A percentile compares a stretch with the other conserved stretches of the same genome.
Evolutionary conservation across 2,329 filamentous ascomycete species (phyloP).

Genomic region (Escovopsis weberi): DNA sequence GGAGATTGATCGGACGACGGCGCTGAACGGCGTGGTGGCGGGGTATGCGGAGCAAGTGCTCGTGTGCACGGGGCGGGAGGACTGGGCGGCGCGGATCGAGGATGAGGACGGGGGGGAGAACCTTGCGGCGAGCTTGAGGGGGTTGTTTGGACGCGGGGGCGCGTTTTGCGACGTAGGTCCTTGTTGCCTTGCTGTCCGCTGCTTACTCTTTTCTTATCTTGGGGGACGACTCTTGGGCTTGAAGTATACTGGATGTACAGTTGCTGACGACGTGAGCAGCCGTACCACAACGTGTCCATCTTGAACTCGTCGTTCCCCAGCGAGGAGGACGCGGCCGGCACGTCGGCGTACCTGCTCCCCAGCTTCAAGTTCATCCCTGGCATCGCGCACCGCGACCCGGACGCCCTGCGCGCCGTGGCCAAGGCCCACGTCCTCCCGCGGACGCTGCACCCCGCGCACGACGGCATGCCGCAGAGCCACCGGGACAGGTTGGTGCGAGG

Average conservation of each 20-base stretch:
- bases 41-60: conserved; percentile 71
- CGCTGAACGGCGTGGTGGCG: conserved; percentile 63
- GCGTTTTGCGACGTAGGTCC: conserved; percentile 48
- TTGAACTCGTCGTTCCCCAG: conserved; percentile 63
- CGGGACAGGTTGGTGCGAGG: conserved; percentile 36
- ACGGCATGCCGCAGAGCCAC: conserved; percentile 42
- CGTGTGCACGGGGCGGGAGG: conserved; percentile 62
- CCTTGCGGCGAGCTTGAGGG: conserved; percentile 57
- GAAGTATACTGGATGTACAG: too few relatives aligned
- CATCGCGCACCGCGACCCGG: conserved; percentile 47
- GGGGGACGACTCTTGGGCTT: too few relatives aligned
- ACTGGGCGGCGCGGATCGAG: conserved; percentile 78
- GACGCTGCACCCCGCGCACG: conserved; percentile 46
- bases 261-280: conserved; percentile 32
- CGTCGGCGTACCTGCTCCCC: conserved; percentile 65
- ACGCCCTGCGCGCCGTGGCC: conserved; percentile 41
- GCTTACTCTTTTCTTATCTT: too few relatives aligned
- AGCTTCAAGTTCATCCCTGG: conserved; percentile 68
- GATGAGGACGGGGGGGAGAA: conserved; percentile 57
- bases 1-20: conserved; percentile 57
- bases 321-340: conserved; percentile 32
- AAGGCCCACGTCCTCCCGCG: conserved; percentile 52
- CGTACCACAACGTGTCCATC: conserved; percentile 67
- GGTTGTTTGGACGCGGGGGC: conserved; percentile 51
- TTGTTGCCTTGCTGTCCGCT: too few relatives aligned